Percentiles rank a stretch among this genome's conserved stretches.
Conservation (phyloP, 306 rosid species). For the Albizia julibrissin region DNA sequence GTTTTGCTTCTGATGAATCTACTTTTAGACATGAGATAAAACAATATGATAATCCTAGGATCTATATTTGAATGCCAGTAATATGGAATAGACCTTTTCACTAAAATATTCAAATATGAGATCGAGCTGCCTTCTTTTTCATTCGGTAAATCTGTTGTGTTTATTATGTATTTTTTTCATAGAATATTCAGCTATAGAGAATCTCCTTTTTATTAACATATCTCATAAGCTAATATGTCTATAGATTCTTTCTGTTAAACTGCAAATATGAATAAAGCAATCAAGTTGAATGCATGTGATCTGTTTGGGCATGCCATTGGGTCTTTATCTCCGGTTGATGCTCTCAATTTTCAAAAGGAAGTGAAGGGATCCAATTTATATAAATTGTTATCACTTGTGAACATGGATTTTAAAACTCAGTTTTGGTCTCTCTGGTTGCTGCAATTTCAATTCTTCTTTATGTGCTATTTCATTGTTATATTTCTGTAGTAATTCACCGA, state of each 20-base stretch:
- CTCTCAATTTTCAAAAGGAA: neutral
- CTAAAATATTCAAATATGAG: neutral
- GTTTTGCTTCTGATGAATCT: conserved; percentile 1
- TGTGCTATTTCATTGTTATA: neutral
- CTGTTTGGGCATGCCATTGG: neutral
- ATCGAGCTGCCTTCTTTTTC: neutral
- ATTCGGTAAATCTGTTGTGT: neutral
- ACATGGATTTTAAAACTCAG: neutral
- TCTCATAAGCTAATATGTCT: neutral
- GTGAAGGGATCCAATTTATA: neutral
- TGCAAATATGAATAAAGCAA: neutral
- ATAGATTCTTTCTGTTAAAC: neutral
- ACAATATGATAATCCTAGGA: neutral
- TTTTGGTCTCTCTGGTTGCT: neutral
- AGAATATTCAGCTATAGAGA: neutral
- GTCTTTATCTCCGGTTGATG: neutral
- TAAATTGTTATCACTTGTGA: neutral
- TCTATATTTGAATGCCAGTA: neutral
- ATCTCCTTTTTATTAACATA: neutral
- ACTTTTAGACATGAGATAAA: neutral
- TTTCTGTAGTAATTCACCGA: no score
- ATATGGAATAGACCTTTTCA: neutral
- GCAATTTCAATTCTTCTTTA: neutral
- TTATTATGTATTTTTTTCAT: no score
- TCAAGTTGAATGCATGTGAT: neutral